phyloP scores from a whole-genome alignment of 2,329 filamentous ascomycete species.

The Byssochlamys sp. region DNA sequence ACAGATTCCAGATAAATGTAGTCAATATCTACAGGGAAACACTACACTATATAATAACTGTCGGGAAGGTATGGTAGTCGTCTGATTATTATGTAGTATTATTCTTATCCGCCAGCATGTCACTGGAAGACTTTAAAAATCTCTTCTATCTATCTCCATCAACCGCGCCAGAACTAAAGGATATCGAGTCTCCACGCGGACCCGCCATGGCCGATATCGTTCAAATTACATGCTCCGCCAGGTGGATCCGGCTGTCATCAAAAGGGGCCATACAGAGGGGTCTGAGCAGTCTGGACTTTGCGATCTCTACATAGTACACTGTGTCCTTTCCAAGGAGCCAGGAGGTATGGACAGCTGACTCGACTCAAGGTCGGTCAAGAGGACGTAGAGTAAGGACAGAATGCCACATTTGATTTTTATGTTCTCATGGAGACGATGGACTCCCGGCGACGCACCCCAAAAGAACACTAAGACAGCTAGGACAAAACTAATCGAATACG shows the following conservation, averaged over 20 bases:
- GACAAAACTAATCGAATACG: background rate
- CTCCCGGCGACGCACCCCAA: background rate
- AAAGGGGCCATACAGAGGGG: background rate
- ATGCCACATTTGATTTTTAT: background rate
- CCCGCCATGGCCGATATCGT: background rate
- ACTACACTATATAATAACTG: no score
- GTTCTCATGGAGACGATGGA: background rate
- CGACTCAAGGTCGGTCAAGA: background rate
- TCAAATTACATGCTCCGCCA: background rate
- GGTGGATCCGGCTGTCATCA: background rate
- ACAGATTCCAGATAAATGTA: background rate
- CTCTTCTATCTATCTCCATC: background rate
- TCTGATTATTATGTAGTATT: background rate
- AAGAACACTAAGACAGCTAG: background rate
- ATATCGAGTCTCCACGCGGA: background rate
- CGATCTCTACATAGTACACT: background rate
- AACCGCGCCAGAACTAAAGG: background rate
- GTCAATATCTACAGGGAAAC: no score
- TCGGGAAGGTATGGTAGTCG: no score
- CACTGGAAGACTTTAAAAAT: background rate
- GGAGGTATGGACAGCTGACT: background rate
- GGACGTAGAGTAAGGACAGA: background rate
- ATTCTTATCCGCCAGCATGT: background rate
- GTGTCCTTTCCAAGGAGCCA: background rate
- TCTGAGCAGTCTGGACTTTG: background rate